Evolutionary conservation across 805 yeast species (phyloP).

Genomic region (Pichia manshurica): DNA sequence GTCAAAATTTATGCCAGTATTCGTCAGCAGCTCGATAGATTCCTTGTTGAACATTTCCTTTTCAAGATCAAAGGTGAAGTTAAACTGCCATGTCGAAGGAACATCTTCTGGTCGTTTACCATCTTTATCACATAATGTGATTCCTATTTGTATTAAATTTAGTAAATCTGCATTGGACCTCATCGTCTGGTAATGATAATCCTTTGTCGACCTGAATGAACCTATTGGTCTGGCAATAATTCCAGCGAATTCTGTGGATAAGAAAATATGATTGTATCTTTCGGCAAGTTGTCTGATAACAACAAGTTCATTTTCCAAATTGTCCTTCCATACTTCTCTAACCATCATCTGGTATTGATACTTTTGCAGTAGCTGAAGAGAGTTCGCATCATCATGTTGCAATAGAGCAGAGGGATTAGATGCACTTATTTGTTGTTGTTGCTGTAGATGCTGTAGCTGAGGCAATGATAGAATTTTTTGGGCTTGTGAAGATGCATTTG

Average conservation of each 20-base stretch:
- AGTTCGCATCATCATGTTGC: slow-evolving; percentile 8
- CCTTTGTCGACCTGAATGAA: slow-evolving; percentile 78
- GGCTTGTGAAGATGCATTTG: slow-evolving; percentile 3
- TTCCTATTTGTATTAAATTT: slow-evolving; percentile 79
- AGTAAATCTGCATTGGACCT: slow-evolving; percentile 85
- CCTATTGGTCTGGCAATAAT: slow-evolving; percentile 96
- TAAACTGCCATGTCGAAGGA: slow-evolving; percentile 93
- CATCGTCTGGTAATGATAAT: slow-evolving; percentile 93
- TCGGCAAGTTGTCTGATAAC: slow-evolving; percentile 53
- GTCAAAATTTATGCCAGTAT: slow-evolving; percentile 77
- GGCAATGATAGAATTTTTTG: slow-evolving; percentile 11
- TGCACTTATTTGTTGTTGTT: slow-evolving; percentile 6
- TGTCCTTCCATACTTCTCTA: slow-evolving; percentile 70
- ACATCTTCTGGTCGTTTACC: slow-evolving; percentile 64
- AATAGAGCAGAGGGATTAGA: not conserved
- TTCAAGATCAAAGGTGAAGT: slow-evolving; percentile 72
- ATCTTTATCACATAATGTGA: slow-evolving; percentile 62
- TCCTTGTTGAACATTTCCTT: slow-evolving; percentile 85
- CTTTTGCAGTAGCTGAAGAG: slow-evolving; percentile 4
- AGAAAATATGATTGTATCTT: slow-evolving; percentile 53
- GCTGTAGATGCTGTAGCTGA: slow-evolving; percentile 18
- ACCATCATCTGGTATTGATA: slow-evolving; percentile 41
- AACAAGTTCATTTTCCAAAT: slow-evolving; percentile 61
- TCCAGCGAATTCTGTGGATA: slow-evolving; percentile 94
- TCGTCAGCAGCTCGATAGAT: slow-evolving; percentile 70